Base-by-base conservation (phyloP, 495 filamentous ascomycete species). In the Hyphodiscus hymeniophilus region DNA sequence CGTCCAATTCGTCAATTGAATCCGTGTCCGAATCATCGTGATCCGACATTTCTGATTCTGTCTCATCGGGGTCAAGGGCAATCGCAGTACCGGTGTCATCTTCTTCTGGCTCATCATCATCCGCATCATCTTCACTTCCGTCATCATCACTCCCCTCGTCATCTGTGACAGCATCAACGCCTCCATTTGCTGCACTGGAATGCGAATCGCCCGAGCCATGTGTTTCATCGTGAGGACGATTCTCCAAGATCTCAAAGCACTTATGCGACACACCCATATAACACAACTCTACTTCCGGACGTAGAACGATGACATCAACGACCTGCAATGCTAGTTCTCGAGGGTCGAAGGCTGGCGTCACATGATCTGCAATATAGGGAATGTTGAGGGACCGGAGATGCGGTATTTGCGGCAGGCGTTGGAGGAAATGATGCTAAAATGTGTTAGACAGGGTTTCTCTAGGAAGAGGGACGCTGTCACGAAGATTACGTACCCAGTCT, bases 241-340 rank as follows among this genome's bases (percentile, higher is more conserved):
- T 71, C 61, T 96, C 90, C 7, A 89, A 68, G 40, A 96, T 85
- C 60, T 95, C 89, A 58, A 87, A 95, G 64, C 91, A 95, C 63
- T 94, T 95, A 6, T 63, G 66, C 26, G 73, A 67, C 38, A 95
- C 76, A n/a, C 87, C 90, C 49, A 92, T 69, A 57, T 95, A 95
- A 54, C 80, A 86, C 12, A 95, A 67, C 52, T 83, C 81, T 21
- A 94, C 78, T 50, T 95, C 89, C 0, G 86, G 84, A n/a, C 89
- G 77, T 26, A 95, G 72, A 35, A 84, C 82, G 47, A 95, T 84
- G 21, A 94, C 85, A 61, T 95, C 87, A 26, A 89, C 70, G 39
- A 95, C 79, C 54, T 94, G 84, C 31, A 87, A 62, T 2, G 87
- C 87, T n/a, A 94, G 72, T 60, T 95, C 90, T 50, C 75, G 76